Evolutionary conservation across 2,329 filamentous ascomycete species (phyloP).

Genomic region (Pyrenochaeta sp.): DNA sequence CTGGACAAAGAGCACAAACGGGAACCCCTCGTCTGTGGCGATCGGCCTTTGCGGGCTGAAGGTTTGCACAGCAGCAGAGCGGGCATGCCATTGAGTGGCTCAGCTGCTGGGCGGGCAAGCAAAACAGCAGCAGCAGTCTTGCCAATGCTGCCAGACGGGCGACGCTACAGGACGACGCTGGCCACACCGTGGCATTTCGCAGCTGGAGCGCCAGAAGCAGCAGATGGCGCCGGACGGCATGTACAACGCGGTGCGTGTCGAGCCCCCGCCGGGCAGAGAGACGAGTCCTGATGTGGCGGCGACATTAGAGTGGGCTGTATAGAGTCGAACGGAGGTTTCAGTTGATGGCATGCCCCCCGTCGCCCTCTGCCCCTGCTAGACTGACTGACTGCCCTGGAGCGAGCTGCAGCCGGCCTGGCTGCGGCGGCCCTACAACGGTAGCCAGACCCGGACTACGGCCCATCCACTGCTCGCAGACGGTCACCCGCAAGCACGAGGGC

Average conservation of each 20-base stretch:
- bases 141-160: no score
- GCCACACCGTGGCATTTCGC: no score
- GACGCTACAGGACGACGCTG: no score
- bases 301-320: slow-evolving; percentile 12
- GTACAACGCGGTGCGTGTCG: not conserved
- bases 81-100: not conserved
- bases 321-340: slow-evolving; percentile 24
- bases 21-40: not conserved
- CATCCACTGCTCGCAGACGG: not conserved
- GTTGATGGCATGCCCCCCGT: slow-evolving; percentile 7
- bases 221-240: no score
- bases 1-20: not conserved
- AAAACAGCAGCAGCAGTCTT: not conserved
- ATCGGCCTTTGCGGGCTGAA: not conserved
- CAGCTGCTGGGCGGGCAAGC: no score
- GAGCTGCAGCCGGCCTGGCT: no score
- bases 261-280: slow-evolving; percentile 16
- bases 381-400: not conserved
- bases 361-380: slow-evolving; percentile 7
- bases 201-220: no score
- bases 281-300: slow-evolving; percentile 9
- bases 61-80: no score
- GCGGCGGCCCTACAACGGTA: slow-evolving; percentile 6
- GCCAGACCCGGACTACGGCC: slow-evolving; percentile 3
- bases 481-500: no score